phyloP scores from a whole-genome alignment of 352 stramenopile genomes.

The Discostella stelligera region DNA sequence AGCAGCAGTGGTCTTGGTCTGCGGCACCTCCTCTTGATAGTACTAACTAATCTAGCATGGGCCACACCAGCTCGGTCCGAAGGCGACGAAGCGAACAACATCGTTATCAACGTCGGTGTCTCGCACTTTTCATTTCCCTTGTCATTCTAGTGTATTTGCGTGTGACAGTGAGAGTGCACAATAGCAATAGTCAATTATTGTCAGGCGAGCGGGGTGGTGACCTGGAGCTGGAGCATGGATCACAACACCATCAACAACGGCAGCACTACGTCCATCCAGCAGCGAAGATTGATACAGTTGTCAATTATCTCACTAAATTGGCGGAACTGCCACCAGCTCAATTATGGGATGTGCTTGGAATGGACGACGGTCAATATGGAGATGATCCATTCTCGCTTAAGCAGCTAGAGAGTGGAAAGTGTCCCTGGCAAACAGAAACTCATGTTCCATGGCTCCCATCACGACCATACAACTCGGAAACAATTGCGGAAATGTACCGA shows the following conservation, averaged over 20 bases:
- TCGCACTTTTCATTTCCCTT: neutral
- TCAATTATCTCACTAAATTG: constrained; percentile 19
- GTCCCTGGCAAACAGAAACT: constrained; percentile 14
- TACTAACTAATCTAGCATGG: neutral
- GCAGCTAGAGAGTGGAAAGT: constrained; percentile 32
- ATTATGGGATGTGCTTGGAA: constrained; percentile 22
- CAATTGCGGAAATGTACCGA: constrained; percentile 14
- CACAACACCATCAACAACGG: neutral
- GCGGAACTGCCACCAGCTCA: constrained; percentile 10
- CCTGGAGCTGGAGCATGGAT: neutral
- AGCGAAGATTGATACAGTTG: constrained; percentile 10
- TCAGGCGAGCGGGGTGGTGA: too few species aligned
- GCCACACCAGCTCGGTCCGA: neutral
- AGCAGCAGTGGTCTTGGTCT: too few species aligned
- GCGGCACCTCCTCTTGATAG: neutral
- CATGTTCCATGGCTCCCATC: constrained; percentile 30
- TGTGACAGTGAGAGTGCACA: neutral
- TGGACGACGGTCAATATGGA: constrained; percentile 7
- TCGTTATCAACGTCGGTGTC: neutral
- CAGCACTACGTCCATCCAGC: neutral
- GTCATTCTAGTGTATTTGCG: neutral
- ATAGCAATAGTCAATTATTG: neutral
- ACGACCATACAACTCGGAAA: constrained; percentile 22
- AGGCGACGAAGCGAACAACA: neutral
- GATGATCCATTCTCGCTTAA: constrained; percentile 39